Evolutionary conservation across 768 basidiomycete genomes (phyloP).

Genomic region (Boletales sp.): DNA sequence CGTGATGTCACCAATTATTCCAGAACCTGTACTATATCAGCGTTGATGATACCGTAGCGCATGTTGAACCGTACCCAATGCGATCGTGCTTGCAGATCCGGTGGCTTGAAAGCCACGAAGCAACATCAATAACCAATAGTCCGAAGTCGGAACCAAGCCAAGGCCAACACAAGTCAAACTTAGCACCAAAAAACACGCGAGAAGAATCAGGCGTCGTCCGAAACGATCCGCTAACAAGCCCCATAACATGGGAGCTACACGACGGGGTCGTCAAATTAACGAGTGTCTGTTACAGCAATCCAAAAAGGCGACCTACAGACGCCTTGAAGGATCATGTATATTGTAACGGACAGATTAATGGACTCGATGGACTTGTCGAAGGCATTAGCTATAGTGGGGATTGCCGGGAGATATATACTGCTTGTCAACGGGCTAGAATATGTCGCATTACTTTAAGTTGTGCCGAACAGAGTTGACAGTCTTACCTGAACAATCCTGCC

Average conservation of each 20-base stretch:
- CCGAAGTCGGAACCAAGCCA: slow-evolving; percentile 50
- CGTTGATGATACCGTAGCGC: neutral
- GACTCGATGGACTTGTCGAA: slow-evolving; percentile 65
- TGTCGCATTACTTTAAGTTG: neutral
- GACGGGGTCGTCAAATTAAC: neutral
- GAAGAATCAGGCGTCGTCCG: slow-evolving; percentile 63
- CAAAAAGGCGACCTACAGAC: slow-evolving; percentile 32
- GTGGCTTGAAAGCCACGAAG: slow-evolving; percentile 78
- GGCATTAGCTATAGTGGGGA: slow-evolving; percentile 57
- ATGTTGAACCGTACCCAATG: slow-evolving; percentile 46
- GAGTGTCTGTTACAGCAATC: neutral
- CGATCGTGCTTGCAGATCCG: slow-evolving; percentile 77
- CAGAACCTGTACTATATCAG: slow-evolving; percentile 47
- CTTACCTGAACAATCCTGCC: slow-evolving; percentile 62
- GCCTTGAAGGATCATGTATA: slow-evolving; percentile 53
- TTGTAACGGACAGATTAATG: slow-evolving; percentile 75
- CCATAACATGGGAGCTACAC: slow-evolving; percentile 56
- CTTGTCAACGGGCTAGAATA: slow-evolving; percentile 59
- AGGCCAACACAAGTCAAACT: slow-evolving; percentile 62
- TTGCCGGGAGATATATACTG: slow-evolving; percentile 77
- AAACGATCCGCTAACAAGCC: slow-evolving; percentile 60
- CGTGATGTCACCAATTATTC: slow-evolving; percentile 77
- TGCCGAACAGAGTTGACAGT: neutral
- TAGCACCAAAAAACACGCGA: slow-evolving; percentile 61
- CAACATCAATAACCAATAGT: slow-evolving; percentile 76